Percentiles rank a stretch among this genome's conserved stretches.
These are phyloP conservation scores for Geotrichum phurueaensis DNA, from an alignment of 1,139 yeast genomes.

Conservation along the genomic window DNA sequence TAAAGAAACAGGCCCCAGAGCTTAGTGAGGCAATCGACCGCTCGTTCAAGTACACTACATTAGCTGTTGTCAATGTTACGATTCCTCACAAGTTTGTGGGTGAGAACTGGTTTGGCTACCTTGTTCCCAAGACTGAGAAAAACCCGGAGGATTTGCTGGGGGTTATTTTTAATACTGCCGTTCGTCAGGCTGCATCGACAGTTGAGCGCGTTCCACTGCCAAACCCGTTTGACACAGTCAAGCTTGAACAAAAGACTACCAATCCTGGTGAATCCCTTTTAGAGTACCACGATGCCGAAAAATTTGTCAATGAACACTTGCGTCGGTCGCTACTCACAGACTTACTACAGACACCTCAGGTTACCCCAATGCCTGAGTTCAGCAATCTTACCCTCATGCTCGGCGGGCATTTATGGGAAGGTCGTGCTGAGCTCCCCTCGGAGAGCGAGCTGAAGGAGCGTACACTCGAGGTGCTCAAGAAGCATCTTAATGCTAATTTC, in stretches of 20 bases:
- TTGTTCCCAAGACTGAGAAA: constrained; percentile 57
- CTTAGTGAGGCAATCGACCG: constrained; percentile 20
- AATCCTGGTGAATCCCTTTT: constrained; percentile 14
- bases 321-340: constrained; percentile 13
- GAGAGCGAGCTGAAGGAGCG: constrained; percentile 41
- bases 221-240: constrained; percentile 14
- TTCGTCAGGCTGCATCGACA: constrained; percentile 31
- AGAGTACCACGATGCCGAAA: constrained; percentile 14
- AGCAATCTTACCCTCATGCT: constrained; percentile 82
- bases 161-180: constrained; percentile 83
- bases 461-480: constrained; percentile 44
- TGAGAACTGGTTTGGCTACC: constrained; percentile 72
- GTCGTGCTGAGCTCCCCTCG: constrained; percentile 41
- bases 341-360: neutral
- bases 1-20: constrained; percentile 17
- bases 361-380: constrained; percentile 31
- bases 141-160: constrained; percentile 69
- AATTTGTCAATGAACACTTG: constrained; percentile 13
- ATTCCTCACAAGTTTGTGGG: constrained; percentile 30
- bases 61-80: constrained; percentile 36
- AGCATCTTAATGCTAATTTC: constrained; percentile 50
- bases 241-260: constrained; percentile 9
- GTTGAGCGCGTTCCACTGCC: constrained; percentile 12
- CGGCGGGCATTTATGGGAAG: constrained; percentile 67
- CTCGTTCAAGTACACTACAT: constrained; percentile 28